These are phyloP conservation scores for Heracleum sosnowskyi DNA, from an alignment of 129 eudicot genomes.

Conservation along the genomic window DNA sequence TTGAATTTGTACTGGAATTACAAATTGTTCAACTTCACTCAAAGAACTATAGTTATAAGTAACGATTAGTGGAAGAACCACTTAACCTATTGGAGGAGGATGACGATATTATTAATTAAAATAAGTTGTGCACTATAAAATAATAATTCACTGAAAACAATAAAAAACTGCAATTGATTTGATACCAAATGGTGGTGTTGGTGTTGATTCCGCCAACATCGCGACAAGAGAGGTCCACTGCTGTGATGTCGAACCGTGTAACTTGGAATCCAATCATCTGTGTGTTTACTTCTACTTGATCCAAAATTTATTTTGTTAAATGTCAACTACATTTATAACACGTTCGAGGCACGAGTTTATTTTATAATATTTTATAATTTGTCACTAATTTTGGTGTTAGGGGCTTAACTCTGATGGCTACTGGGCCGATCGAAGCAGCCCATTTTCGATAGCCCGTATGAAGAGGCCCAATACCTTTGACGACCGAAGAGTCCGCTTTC, in stretches of 20 bases:
- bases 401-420: too few species aligned
- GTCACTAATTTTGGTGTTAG: too few species aligned
- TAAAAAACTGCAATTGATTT: constrained; percentile 20
- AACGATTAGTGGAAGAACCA: neutral
- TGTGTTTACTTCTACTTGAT: neutral
- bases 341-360: too few species aligned
- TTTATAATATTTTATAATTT: too few species aligned
- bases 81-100: neutral
- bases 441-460: too few species aligned
- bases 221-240: constrained; percentile 47
- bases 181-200: constrained; percentile 46
- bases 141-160: neutral
- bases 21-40: too few species aligned
- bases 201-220: constrained; percentile 49
- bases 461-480: too few species aligned
- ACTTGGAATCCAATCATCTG: constrained; percentile 44
- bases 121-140: neutral
- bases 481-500: too few species aligned
- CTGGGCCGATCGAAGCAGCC: too few species aligned
- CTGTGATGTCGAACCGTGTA: constrained; percentile 40
- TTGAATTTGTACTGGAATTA: too few species aligned
- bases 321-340: too few species aligned
- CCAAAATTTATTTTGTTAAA: neutral
- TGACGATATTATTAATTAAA: neutral
- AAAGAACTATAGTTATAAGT: neutral